phyloP scores from a whole-genome alignment of 495 filamentous ascomycete genomes.

The Elaphomyces granulatus region DNA sequence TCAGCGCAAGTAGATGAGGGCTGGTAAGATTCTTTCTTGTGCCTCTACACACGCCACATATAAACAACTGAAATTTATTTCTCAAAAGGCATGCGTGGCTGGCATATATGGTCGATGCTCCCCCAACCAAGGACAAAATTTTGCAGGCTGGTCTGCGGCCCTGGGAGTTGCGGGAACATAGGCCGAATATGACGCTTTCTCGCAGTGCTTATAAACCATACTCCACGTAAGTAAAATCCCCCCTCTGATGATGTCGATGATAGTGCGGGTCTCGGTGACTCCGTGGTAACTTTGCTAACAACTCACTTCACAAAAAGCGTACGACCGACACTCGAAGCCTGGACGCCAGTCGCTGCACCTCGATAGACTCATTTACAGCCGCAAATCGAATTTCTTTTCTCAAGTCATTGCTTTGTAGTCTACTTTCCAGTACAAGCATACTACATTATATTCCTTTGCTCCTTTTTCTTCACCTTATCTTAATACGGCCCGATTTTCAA shows the following conservation, averaged over 20 bases:
- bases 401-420: no score
- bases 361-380: no score
- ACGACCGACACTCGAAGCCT: conserved; percentile 30
- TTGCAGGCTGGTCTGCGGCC: conserved; percentile 45
- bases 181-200: conserved; percentile 56
- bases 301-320: conserved; percentile 12
- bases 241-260: no score
- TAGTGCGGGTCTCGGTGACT: no score
- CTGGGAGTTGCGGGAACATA: conserved; percentile 67
- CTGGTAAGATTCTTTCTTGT: conserved; percentile 42
- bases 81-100: conserved; percentile 82
- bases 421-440: no score
- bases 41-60: no score
- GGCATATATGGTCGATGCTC: conserved; percentile 79
- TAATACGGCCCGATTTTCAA: no score
- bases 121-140: conserved; percentile 62
- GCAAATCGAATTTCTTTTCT: no score
- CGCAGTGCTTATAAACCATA: conserved; percentile 83
- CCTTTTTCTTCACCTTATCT: no score
- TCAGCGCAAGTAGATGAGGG: conserved; percentile 89
- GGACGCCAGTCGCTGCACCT: conserved; percentile 32
- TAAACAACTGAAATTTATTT: conserved; percentile 1
- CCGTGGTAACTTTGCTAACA: conserved; percentile 1
- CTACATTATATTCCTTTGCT: no score
- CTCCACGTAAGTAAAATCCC: conserved; percentile 58